Evolutionary conservation across 164 flowering plant species (phyloP), one percentile per base, ranked within the genome.

Genomic region (Magnolia changhungtana): DNA sequence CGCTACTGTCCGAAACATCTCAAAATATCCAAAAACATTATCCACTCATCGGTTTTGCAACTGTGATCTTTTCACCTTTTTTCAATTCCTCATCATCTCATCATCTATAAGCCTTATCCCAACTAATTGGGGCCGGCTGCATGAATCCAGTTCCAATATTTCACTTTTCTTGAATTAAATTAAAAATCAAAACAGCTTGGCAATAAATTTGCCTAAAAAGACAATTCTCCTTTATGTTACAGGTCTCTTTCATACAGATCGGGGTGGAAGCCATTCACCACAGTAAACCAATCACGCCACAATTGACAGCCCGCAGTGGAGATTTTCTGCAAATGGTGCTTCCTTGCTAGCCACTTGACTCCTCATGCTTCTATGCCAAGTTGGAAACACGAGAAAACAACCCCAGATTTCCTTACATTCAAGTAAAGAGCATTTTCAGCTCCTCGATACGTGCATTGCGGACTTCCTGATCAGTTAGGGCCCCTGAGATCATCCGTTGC

Each of bases 401-500:
- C 61, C 61, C 61, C 61, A 14, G 71, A 29, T 68, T 14, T 9
- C 31, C 50, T 13, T 16, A n/a, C 67, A 2, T 1, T 75, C 72
- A 88, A 37, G 98, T 91, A 79, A 96, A 96, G 71, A 96, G 92
- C 99, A 96, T 90, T 84, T 94, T 94, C 80, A 96, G 78, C 79
- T 96, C 98, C 78, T 94, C 98, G 23, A 96, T 87, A 2, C 98
- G 94, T 51, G 98, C 98, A 80, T 82, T 83, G 67, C 98, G 89
- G 58, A 96, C 95, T 90, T 96, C 99, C 81, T 92, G 96, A 83
- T 96, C 99, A 63, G 98, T 96, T 76, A 94, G 87, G 52, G 99
- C 99, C 81, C 99, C 98, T 31, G 99, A 82, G 27, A 96, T 96
- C 92, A 94, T 77, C 37, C 92, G 83, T 78, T 94, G 99, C 77